Evolutionary conservation across 2,329 filamentous ascomycete genomes (phyloP), one percentile per base, ranked within the genome.

Genomic region (Onygenales sp.): DNA sequence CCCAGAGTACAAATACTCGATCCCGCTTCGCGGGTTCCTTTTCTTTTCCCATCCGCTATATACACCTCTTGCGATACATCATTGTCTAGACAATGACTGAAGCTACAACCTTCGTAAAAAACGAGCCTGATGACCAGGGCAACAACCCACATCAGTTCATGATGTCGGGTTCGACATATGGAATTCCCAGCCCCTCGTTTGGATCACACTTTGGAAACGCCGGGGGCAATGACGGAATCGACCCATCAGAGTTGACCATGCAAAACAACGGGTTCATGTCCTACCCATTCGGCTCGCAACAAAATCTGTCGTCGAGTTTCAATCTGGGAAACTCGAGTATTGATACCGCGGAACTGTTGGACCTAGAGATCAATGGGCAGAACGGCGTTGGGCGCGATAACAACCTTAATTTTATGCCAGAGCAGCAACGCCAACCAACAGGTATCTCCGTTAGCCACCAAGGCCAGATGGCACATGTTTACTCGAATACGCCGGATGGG

Each of bases 401-500:
- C 50, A 63, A 60, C 52, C 63, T 69, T 58, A 70, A 69, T 50
- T 69, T 66, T 53, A 63, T 72, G 27, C 66, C 69, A 51, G 72
- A 86, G 54, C 83, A 85, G 54, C 83, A 85, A 54, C 77, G 73
- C 49, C 77, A 75, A 55, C 65, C 74, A 54, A 71, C 75, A 42
- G 70, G 69, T 27, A 71, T 77, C 36, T 69, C 86, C 39, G 79
- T 83, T 55, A 80, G 85, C 62, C 84, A 87, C 58, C 81, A 84
- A 56, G 74, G 79, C 47, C 84, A 86, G 54, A 83, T 89, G 65
- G 86, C 68, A 11, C 68, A 87, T 64, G 83, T 88, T 57, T 97
- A 87, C 70, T 95, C 92, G 17, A 88, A 88, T 67, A 95, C 91
- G 2, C 91, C 92, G 3, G 92, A 97, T 56, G 89, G 89, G 51